A percentile compares a stretch with the other conserved stretches of the same genome.
These are phyloP conservation scores for Cryptococcus hybrid DNA, from an alignment of 1,284 basidiomycete species.

Conservation along the genomic window DNA sequence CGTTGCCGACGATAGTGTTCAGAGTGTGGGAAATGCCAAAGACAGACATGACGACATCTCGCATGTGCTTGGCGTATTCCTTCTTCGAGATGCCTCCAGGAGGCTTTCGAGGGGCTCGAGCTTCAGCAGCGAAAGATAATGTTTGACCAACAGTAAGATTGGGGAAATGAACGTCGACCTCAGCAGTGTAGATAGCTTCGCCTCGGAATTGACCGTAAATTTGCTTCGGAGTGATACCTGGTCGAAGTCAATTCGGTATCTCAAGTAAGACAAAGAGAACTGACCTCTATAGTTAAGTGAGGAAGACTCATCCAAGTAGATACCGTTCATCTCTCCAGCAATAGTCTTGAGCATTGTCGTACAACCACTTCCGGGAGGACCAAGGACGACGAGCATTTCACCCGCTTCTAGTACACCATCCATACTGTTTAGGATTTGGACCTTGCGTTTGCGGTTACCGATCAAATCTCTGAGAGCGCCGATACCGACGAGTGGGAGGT, in stretches of 20 bases:
- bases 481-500: constrained; percentile 43
- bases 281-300: constrained; percentile 48
- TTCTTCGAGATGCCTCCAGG: constrained; percentile 48
- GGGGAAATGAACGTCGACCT: no score
- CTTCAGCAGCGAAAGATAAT: constrained; percentile 30
- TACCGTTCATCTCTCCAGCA: background rate
- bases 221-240: constrained; percentile 42
- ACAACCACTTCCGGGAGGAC: no score
- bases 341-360: no score
- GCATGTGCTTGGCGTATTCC: constrained; percentile 53
- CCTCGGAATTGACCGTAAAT: constrained; percentile 47
- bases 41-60: constrained; percentile 59
- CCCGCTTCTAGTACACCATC: constrained; percentile 48
- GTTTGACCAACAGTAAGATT: no score
- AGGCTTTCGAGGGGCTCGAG: constrained; percentile 43
- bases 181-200: constrained; percentile 28
- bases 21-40: constrained; percentile 56
- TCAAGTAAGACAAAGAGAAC: background rate
- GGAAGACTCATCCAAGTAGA: constrained; percentile 46
- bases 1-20: constrained; percentile 45
- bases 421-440: constrained; percentile 52
- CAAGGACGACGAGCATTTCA: no score
- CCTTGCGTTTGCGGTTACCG: constrained; percentile 40
- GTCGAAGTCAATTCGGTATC: background rate
- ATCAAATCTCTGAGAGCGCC: constrained; percentile 38